These are phyloP conservation scores for Pyrus bretschneideri DNA, from an alignment of 306 rosid genomes.

Conservation along the genomic window DNA sequence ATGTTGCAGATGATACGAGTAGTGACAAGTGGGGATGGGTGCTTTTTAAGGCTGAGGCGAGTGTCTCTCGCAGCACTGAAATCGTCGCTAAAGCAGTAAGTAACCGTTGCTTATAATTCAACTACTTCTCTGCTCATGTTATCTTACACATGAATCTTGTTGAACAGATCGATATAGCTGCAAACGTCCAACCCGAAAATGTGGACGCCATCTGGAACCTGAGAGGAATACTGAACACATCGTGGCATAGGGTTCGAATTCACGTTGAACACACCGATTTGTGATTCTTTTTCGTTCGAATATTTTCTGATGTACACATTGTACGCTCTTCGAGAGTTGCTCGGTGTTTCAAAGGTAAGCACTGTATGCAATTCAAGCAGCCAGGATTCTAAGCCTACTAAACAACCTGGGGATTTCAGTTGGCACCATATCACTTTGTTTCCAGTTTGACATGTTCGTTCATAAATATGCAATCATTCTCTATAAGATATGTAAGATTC, in stretches of 20 bases:
- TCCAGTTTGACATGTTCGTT: not conserved
- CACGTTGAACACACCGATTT: conserved; percentile 54
- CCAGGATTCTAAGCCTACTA: not conserved
- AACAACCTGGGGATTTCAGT: not conserved
- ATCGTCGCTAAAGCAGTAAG: conserved; percentile 83
- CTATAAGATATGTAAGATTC: not conserved
- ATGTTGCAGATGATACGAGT: conserved; percentile 43
- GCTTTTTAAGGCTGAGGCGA: conserved; percentile 56
- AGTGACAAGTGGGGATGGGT: conserved; percentile 96
- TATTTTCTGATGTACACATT: not conserved
- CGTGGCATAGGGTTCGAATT: conserved; percentile 74
- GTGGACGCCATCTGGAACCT: conserved; percentile 78
- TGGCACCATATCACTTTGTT: not conserved
- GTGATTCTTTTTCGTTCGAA: not conserved
- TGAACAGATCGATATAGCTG: conserved; percentile 77
- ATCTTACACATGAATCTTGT: not conserved
- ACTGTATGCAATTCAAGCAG: not conserved
- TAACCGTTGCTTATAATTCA: not conserved
- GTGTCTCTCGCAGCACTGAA: conserved; percentile 45
- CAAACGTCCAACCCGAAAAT: conserved; percentile 76
- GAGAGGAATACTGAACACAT: conserved; percentile 75
- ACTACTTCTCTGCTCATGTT: too few relatives aligned
- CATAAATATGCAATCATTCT: not conserved
- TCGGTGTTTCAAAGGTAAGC: not conserved
- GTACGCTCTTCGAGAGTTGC: not conserved